Conservation (phyloP, 75 land plant species). For the Ceratopteris richardii region DNA sequence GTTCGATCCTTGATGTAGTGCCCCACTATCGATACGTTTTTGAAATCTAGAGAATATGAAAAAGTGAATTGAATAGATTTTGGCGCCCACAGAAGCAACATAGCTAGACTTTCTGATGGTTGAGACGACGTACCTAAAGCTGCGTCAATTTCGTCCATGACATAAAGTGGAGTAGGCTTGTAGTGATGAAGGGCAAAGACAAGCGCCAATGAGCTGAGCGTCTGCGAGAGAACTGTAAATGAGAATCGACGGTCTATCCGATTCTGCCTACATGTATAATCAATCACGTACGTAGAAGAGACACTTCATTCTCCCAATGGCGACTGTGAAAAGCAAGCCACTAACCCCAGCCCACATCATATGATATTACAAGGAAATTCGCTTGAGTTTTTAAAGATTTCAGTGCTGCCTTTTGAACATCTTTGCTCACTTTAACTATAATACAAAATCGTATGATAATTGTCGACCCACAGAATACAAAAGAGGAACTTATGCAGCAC, state of each 20-base stretch:
- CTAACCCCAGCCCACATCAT: too few relatives aligned
- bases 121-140: slow-evolving; percentile 61
- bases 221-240: slow-evolving; percentile 46
- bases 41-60: slow-evolving; percentile 57
- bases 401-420: too few relatives aligned
- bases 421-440: too few relatives aligned
- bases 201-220: slow-evolving; percentile 90
- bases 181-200: slow-evolving; percentile 97
- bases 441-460: too few relatives aligned
- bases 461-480: too few relatives aligned
- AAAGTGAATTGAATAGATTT: background rate
- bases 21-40: slow-evolving; percentile 96
- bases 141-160: slow-evolving; percentile 99
- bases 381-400: too few relatives aligned
- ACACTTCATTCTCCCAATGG: too few relatives aligned
- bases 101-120: background rate
- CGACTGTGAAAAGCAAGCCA: too few relatives aligned
- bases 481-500: too few relatives aligned
- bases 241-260: background rate
- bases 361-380: too few relatives aligned
- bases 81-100: too few relatives aligned
- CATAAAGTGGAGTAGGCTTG: slow-evolving; percentile 97
- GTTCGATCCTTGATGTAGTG: slow-evolving; percentile 97
- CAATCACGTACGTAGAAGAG: too few relatives aligned
- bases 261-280: background rate